Evolutionary conservation across 2,329 filamentous ascomycete genomes (phyloP), one percentile per base, ranked within the genome.

Genomic region (Aureobasidium sp.): DNA sequence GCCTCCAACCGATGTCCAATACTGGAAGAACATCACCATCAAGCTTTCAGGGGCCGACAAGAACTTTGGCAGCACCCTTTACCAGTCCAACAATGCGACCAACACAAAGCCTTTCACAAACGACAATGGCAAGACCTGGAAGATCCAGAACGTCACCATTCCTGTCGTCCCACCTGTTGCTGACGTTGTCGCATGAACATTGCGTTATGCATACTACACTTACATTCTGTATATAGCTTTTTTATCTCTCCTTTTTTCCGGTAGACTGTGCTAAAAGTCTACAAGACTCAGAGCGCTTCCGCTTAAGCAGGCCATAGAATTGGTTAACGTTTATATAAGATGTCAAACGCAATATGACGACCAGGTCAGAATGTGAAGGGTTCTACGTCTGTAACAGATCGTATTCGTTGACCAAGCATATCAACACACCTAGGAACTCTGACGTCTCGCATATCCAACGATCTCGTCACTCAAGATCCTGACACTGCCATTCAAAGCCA

Each of bases 71-170:
- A 55, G 49, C 17, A 62, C 60, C 2, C 34, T 61, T 9, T 59
- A 57, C 25, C 47, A 42, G 17, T 47, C 41, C 3, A 51, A 61
- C 29, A 39, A 59, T n/a, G 62, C 62, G 12, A 51, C 42, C 15
- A 56, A 55, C 44, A 64, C 62, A 3, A 27, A 53, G 5, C 42
- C 52, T 5, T n/a, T 17, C 7, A 59, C 61, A 17, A 39, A 37
- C n/a, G 62, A 65, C 12, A 55, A 62, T 17, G 64, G 64, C n/a
- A 57, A 49, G 45, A 63, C 47, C 27, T 65, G 64, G 64, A 65
- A 53, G 36, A 63, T 65, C 31, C 56, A 51, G 37, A 61, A 58
- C 34, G 61, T 65, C 25, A 63, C 55, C 14, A 63, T 65, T 27
- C 62, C 62, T 29, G 59, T 61, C 22, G 59, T 61, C 12, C 39